Percentiles rank a stretch among this genome's conserved stretches.
Evolutionary conservation across 495 filamentous ascomycete species (phyloP).

Genomic region (Penicillium desertorum): DNA sequence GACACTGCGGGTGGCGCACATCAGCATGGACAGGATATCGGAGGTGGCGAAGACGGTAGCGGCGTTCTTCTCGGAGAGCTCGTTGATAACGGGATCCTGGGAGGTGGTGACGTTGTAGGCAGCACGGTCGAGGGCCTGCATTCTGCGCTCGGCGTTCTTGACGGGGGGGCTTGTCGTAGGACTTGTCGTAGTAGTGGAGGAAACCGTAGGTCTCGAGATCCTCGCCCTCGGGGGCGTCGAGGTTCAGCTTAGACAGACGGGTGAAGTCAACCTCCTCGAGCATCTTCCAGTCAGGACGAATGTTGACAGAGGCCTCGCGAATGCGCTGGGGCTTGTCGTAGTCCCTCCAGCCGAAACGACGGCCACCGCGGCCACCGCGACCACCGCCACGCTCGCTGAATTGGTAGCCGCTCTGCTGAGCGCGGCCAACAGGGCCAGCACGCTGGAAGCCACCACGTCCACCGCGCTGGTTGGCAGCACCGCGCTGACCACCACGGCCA

Average conservation of each 20-base stretch:
- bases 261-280: conserved; percentile 98
- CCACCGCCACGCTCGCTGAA: conserved; percentile 56
- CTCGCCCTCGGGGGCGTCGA: conserved; percentile 91
- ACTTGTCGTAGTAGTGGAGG: conserved; percentile 94
- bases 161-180: conserved; percentile 89
- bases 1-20: conserved; percentile 93
- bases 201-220: conserved; percentile 95
- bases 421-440: conserved; percentile 63
- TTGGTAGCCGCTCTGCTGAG: conserved; percentile 55
- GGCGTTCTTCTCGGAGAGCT: conserved; percentile 93
- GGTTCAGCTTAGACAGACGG: conserved; percentile 88
- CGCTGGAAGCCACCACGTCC: conserved; percentile 65
- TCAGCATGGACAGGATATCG: conserved; percentile 96
- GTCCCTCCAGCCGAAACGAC: conserved; percentile 97
- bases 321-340: conserved; percentile 97
- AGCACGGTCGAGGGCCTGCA: conserved; percentile 84
- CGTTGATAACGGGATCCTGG: conserved; percentile 93
- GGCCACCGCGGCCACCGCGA: conserved; percentile 59
- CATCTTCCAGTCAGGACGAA: conserved; percentile 92
- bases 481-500: conserved; percentile 69
- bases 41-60: conserved; percentile 97
- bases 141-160: conserved; percentile 80
- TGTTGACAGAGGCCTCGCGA: conserved; percentile 89
- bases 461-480: conserved; percentile 50
- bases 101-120: conserved; percentile 98